A percentile compares a stretch with the other conserved stretches of the same genome.
Evolutionary conservation across 2,329 filamentous ascomycete species (phyloP).

Genomic region (Curvularia verruculosa): DNA sequence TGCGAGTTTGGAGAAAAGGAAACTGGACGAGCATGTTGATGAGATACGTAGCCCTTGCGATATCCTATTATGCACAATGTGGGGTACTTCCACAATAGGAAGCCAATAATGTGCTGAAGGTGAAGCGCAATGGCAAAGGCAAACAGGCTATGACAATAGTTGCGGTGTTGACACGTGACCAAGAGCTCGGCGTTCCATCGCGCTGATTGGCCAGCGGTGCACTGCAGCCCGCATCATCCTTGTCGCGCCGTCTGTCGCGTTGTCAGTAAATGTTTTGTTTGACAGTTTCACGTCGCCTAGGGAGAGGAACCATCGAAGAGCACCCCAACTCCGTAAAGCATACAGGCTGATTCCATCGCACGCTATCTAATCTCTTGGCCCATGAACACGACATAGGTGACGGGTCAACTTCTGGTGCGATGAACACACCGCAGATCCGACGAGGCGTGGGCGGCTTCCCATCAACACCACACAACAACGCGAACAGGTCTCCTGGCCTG

Average conservation of each 20-base stretch:
- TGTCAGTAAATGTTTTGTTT: slow-evolving; percentile 36
- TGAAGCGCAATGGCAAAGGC: slow-evolving; percentile 6
- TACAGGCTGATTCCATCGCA: neutral
- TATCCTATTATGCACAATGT: neutral
- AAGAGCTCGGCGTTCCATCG: slow-evolving; percentile 9
- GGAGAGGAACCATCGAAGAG: slow-evolving; percentile 7
- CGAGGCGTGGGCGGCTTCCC: slow-evolving; percentile 79
- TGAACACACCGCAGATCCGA: slow-evolving; percentile 78
- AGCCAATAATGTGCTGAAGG: neutral
- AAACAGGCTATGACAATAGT: slow-evolving; percentile 2
- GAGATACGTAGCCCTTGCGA: neutral
- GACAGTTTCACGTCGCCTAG: slow-evolving; percentile 18
- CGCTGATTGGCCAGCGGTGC: slow-evolving; percentile 28
- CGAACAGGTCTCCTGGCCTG: slow-evolving; percentile 41
- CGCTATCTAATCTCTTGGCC: slow-evolving; percentile 5
- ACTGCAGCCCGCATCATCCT: slow-evolving; percentile 25
- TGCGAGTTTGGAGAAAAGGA: slow-evolving; percentile 18
- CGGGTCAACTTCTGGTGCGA: slow-evolving; percentile 61
- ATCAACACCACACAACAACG: slow-evolving; percentile 67
- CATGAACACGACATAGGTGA: slow-evolving; percentile 28
- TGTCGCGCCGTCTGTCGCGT: slow-evolving; percentile 34
- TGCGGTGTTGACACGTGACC: slow-evolving; percentile 15
- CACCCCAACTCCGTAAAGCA: slow-evolving; percentile 10
- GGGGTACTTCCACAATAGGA: neutral
- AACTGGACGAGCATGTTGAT: slow-evolving; percentile 25